phyloP scores from a whole-genome alignment of 2,329 filamentous ascomycete species.

The Didymella glomerata region DNA sequence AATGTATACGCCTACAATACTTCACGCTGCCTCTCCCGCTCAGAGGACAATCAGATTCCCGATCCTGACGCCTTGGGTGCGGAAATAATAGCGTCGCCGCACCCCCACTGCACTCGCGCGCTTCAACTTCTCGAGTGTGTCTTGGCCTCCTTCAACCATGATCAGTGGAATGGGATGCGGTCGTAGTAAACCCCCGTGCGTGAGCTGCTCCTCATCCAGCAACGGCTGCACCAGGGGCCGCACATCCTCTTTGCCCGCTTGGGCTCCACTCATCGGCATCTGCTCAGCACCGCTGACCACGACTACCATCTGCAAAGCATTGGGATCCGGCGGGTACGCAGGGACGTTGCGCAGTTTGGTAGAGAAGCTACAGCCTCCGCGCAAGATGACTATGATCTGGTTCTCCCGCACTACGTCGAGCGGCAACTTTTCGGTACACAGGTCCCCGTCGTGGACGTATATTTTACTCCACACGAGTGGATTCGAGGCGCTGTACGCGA shows the following conservation, averaged over 20 bases:
- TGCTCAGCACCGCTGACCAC: constrained; percentile 66
- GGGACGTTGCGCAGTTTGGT: constrained; percentile 88
- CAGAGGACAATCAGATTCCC: constrained; percentile 83
- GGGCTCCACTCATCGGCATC: neutral
- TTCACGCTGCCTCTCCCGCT: no score
- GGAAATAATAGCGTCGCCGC: constrained; percentile 78
- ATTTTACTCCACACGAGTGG: constrained; percentile 73
- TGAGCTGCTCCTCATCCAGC: constrained; percentile 77
- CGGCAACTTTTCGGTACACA: constrained; percentile 68
- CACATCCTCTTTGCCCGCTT: neutral
- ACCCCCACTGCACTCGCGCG: constrained; percentile 75
- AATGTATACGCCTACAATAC: no score
- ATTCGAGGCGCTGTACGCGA: constrained; percentile 36
- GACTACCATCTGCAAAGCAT: constrained; percentile 80
- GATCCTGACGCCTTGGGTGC: constrained; percentile 81
- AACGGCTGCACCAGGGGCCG: constrained; percentile 68
- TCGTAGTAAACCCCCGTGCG: constrained; percentile 72
- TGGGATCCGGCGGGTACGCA: constrained; percentile 68
- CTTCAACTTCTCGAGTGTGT: constrained; percentile 69
- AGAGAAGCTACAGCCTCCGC: constrained; percentile 85
- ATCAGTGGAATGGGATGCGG: constrained; percentile 81
- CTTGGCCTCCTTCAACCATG: constrained; percentile 76
- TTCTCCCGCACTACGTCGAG: constrained; percentile 62
- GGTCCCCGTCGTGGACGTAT: constrained; percentile 71
- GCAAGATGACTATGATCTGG: constrained; percentile 81